A percentile compares a stretch with the other conserved stretches of the same genome.
phyloP scores from a whole-genome alignment of 1,139 yeast genomes.

The Magnusiomyces tetraspermus region DNA sequence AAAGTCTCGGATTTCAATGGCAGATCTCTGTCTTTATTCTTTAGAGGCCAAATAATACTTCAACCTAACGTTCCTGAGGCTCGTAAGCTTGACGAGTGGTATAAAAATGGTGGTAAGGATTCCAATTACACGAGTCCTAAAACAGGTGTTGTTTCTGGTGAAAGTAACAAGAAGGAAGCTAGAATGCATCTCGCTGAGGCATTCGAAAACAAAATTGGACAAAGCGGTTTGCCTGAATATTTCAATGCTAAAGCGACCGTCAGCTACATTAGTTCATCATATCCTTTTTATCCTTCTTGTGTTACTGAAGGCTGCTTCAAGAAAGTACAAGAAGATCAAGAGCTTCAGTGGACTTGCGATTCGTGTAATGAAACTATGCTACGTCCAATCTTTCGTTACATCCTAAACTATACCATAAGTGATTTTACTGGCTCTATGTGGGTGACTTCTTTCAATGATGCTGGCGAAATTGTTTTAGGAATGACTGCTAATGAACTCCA shows the following conservation, averaged over 20 bases:
- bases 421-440: conserved; percentile 81
- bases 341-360: conserved; percentile 80
- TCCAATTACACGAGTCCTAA: not conserved
- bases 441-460: conserved; percentile 81
- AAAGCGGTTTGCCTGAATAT: conserved; percentile 54
- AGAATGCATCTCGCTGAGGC: conserved; percentile 36
- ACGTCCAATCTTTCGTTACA: conserved; percentile 70
- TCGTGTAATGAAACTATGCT: conserved; percentile 65
- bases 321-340: conserved; percentile 65
- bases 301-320: conserved; percentile 61
- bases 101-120: conserved; percentile 59
- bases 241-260: conserved; percentile 68
- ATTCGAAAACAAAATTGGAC: conserved; percentile 61
- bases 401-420: conserved; percentile 58
- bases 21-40: conserved; percentile 70
- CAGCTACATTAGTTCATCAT: conserved; percentile 31
- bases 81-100: conserved; percentile 88
- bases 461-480: conserved; percentile 62
- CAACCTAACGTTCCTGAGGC: conserved; percentile 91
- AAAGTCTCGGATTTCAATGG: conserved; percentile 87
- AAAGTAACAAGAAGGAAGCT: not conserved
- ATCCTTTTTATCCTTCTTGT: conserved; percentile 87
- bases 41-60: conserved; percentile 61
- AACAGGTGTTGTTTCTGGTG: not conserved
- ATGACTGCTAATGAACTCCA: conserved; percentile 59